These are phyloP conservation scores for Saccharomyces pastorianus DNA, from an alignment of 1,139 yeast genomes.

Conservation along the genomic window DNA sequence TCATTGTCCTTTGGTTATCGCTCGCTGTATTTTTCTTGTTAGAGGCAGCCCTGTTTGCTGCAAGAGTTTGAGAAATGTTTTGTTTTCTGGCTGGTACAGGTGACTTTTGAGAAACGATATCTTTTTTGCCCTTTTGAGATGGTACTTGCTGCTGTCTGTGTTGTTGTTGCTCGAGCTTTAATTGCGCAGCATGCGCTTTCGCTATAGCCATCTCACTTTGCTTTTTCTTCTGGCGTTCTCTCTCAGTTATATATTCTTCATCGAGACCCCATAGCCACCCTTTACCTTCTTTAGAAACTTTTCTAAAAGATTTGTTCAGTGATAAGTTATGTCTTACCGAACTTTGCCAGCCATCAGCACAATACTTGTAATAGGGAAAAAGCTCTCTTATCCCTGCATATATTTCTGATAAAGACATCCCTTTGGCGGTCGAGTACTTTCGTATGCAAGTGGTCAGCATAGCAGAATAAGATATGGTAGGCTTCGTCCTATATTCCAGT, in stretches of 20 bases:
- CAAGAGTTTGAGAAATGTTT: slow-evolving; percentile 31
- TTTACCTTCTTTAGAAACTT: slow-evolving; percentile 69
- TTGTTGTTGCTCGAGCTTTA: slow-evolving; percentile 43
- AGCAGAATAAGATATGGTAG: slow-evolving; percentile 69
- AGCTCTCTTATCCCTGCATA: slow-evolving; percentile 78
- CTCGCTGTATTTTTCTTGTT: slow-evolving; percentile 14
- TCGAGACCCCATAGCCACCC: slow-evolving; percentile 94
- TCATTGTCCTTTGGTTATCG: slow-evolving; percentile 32
- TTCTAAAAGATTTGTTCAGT: slow-evolving; percentile 73
- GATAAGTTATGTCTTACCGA: slow-evolving; percentile 84
- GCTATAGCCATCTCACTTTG: slow-evolving; percentile 57
- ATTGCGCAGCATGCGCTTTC: slow-evolving; percentile 49
- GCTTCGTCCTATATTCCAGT: slow-evolving; percentile 73
- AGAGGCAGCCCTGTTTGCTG: slow-evolving; percentile 30
- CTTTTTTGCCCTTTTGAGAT: slow-evolving; percentile 32
- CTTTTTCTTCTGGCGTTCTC: slow-evolving; percentile 65
- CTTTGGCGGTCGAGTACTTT: slow-evolving; percentile 53
- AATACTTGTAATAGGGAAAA: slow-evolving; percentile 85
- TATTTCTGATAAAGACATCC: slow-evolving; percentile 78
- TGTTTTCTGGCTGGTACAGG: slow-evolving; percentile 20
- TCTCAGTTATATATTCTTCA: slow-evolving; percentile 70
- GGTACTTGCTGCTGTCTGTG: slow-evolving; percentile 9
- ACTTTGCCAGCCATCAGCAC: slow-evolving; percentile 97
- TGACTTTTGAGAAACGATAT: slow-evolving; percentile 20
- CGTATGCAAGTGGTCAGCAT: slow-evolving; percentile 73